Conservation (phyloP, 2,329 filamentous ascomycete genomes). For the Cladophialophora immunda region DNA sequence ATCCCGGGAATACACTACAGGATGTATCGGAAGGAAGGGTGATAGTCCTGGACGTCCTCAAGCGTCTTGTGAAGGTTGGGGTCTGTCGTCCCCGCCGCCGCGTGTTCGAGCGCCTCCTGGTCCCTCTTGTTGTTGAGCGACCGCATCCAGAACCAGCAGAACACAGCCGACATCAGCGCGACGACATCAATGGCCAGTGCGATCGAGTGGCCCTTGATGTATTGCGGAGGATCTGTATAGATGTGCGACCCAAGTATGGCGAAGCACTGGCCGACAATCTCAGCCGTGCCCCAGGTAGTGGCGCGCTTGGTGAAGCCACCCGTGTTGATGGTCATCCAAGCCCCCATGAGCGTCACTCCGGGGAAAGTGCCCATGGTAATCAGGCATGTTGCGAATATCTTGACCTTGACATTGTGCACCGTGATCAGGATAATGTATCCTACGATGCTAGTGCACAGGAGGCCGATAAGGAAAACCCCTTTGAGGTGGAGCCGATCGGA, state of each 20-base stretch:
- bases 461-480: slow-evolving; percentile 16
- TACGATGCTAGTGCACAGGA: not conserved
- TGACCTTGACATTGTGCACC: slow-evolving; percentile 8
- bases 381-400: slow-evolving; percentile 23
- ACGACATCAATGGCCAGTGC: slow-evolving; percentile 16
- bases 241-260: slow-evolving; percentile 25
- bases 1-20: not conserved
- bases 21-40: slow-evolving; percentile 10
- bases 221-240: slow-evolving; percentile 26
- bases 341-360: slow-evolving; percentile 1
- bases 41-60: slow-evolving; percentile 10
- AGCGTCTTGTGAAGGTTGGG: not conserved
- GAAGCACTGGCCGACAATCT: slow-evolving; percentile 22
- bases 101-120: not conserved
- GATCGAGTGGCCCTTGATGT: slow-evolving; percentile 27
- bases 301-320: slow-evolving; percentile 29
- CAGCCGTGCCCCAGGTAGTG: slow-evolving; percentile 18
- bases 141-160: slow-evolving; percentile 7
- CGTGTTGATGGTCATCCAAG: slow-evolving; percentile 26
- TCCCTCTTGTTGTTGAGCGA: slow-evolving; percentile 5
- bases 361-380: slow-evolving; percentile 22
- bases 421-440: slow-evolving; percentile 12
- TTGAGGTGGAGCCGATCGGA: slow-evolving; percentile 25
- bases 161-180: not conserved
- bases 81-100: not conserved